Percentiles rank a stretch among this genome's conserved stretches.
These are phyloP conservation scores for Elsinoe ampelina DNA, from an alignment of 2,329 filamentous ascomycete genomes.

Conservation along the genomic window DNA sequence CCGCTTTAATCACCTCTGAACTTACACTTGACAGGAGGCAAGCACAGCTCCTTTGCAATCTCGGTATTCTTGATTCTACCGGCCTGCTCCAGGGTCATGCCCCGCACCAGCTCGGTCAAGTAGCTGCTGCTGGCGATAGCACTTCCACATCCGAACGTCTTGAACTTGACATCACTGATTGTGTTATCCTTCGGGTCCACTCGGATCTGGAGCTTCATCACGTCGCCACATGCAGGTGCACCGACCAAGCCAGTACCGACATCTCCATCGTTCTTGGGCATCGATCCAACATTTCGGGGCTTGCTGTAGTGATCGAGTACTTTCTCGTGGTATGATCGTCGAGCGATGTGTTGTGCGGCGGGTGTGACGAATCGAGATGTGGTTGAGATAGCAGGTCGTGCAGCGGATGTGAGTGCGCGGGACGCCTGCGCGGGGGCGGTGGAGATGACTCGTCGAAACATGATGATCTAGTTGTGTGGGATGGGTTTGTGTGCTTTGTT, in stretches of 20 bases:
- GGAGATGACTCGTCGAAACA: slow-evolving; percentile 50
- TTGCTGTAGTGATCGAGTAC: slow-evolving; percentile 74
- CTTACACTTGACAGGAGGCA: slow-evolving; percentile 79
- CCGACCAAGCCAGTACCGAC: slow-evolving; percentile 88
- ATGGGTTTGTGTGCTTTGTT: not conserved
- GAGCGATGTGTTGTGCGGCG: slow-evolving; percentile 30
- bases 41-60: slow-evolving; percentile 90
- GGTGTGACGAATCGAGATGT: slow-evolving; percentile 36
- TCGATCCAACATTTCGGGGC: slow-evolving; percentile 68
- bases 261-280: slow-evolving; percentile 68
- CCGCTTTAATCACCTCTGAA: slow-evolving; percentile 21
- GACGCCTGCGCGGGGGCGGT: slow-evolving; percentile 45
- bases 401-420: slow-evolving; percentile 40
- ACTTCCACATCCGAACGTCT: slow-evolving; percentile 90
- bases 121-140: slow-evolving; percentile 94
- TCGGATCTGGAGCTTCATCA: slow-evolving; percentile 89
- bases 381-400: slow-evolving; percentile 37
- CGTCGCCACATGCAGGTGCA: slow-evolving; percentile 83
- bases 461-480: slow-evolving; percentile 26
- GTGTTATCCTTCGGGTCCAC: slow-evolving; percentile 81
- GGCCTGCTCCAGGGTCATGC: slow-evolving; percentile 94
- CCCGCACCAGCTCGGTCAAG: slow-evolving; percentile 84
- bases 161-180: slow-evolving; percentile 93
- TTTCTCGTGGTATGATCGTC: slow-evolving; percentile 57
- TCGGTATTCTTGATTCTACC: slow-evolving; percentile 91